Evolutionary conservation across 2,329 filamentous ascomycete species (phyloP), one percentile per base, ranked within the genome.

Genomic region (Neopestalotiopsis sp.): DNA sequence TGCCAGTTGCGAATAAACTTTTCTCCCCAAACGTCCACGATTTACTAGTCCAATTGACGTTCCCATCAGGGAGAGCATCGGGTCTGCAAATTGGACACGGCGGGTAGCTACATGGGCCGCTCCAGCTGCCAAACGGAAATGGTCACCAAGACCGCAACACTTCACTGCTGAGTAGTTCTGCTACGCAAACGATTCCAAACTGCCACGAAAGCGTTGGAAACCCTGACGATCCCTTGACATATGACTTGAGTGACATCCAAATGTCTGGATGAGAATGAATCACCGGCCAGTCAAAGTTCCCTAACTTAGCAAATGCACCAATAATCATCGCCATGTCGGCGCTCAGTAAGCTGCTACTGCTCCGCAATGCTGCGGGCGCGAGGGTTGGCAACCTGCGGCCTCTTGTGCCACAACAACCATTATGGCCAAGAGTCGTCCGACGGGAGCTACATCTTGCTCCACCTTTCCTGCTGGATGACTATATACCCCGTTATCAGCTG

Each of bases 391-490:
- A 56, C 17, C 24, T 32, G 14, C 14, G 6, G 32, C n/a, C 10
- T 58, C 4, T 6, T 4, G 17, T 9, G 56, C 30, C 24, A n/a
- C 40, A 14, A n/a, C 40, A 14, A 45, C 62, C 30, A 14, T 45
- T 38, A 57, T 9, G 4, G 32, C 20, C 20, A 13, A 9, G 28
- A 13, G n/a, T 2, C n/a, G 24, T 30, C 40, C 42, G 32, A 49
- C 66, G 70, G 38, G 67, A 73, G 38, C 81, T 90, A 3, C 87
- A 89, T 74, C 81, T 89, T 2, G 88, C 87, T 5, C 88, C 87
- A 9, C 87, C 87, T 1, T 96, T 93, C 78, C 86, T 96, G 24
- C 86, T 96, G 2, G 89, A 92, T 67, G 87, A 91, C 76, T 94
- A 96, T 78, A 88, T 88, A 13, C 93, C 93, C 1, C 88, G 91